phyloP scores from a whole-genome alignment of 768 basidiomycete species.

The Leccinum arenicola region DNA sequence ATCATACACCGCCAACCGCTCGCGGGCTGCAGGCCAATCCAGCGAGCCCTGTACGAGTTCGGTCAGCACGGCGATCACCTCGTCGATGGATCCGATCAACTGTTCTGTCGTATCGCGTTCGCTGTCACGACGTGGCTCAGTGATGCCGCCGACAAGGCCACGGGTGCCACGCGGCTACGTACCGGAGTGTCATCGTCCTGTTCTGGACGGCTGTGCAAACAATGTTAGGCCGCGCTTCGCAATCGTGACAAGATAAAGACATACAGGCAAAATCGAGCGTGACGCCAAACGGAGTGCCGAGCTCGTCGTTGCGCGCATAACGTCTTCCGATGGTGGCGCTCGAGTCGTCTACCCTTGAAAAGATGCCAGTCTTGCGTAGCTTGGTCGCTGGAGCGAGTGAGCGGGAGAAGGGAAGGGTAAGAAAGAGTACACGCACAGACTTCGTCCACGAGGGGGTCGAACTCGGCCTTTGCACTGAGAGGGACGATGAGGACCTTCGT shows the following conservation, averaged over 20 bases:
- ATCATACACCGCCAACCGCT: slow-evolving; percentile 72
- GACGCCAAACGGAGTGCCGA: slow-evolving; percentile 95
- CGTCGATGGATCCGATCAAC: slow-evolving; percentile 85
- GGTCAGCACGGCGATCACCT: slow-evolving; percentile 77
- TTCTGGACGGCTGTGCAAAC: slow-evolving; percentile 73
- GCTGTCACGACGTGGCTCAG: slow-evolving; percentile 37
- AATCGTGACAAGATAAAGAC: neutral
- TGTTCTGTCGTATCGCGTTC: slow-evolving; percentile 96
- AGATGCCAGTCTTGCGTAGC: slow-evolving; percentile 84
- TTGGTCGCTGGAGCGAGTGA: slow-evolving; percentile 61
- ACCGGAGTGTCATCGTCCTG: slow-evolving; percentile 92
- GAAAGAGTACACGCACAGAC: slow-evolving; percentile 68
- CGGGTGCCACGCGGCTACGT: slow-evolving; percentile 28
- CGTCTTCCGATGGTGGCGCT: slow-evolving; percentile 94
- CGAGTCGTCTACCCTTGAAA: slow-evolving; percentile 94
- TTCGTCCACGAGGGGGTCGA: slow-evolving; percentile 80
- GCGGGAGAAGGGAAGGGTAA: neutral
- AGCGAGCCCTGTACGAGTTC: slow-evolving; percentile 74
- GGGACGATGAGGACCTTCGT: slow-evolving; percentile 98
- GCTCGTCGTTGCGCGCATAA: slow-evolving; percentile 96
- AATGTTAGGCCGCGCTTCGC: neutral
- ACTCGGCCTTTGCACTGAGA: slow-evolving; percentile 80
- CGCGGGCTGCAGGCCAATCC: slow-evolving; percentile 75
- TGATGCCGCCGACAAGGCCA: neutral
- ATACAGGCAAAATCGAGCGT: slow-evolving; percentile 93